Base-by-base conservation (phyloP, 1,284 basidiomycete species). In the Cryptococcus sp. region DNA sequence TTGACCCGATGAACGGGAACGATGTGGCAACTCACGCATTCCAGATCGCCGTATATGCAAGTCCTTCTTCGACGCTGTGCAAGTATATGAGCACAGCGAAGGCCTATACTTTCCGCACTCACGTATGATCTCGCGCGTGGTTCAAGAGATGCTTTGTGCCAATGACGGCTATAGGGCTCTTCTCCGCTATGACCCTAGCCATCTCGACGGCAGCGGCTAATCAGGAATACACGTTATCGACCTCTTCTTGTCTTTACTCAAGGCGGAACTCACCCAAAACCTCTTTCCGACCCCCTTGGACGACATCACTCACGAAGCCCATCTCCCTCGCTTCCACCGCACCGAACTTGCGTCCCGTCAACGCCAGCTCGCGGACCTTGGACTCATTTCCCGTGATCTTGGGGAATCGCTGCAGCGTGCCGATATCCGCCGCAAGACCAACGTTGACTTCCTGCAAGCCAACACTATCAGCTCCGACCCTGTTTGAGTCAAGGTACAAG, bases 341-440 rank as follows among this genome's bases (percentile, higher is more conserved):
- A 16, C 81, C 80, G 74, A 97, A 98, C 35, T 81, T 78, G 6
- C 90, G 82, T 1, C 85, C 88, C 0, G 91, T 91, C 69, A 90
- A 86, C 0, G 89, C 88, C 10, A 95, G 82, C 77, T 97, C 93
- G 53, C 86, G 82, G 0, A 87, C 81, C n/a, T 89, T 81, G 7
- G 88, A 90, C 39, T 86, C 84, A 78, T 93, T 94, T 0, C 87
- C 90, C 0, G 86, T 84, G 47, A 90, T 83, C 72, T 92, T 91
- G 0, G 90, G 91, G 31, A 95, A 81, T 42, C 89, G 86, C 38
- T 93, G 90, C 16, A 98, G 84, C 0, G 91, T 88, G 2, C 93
- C 93, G 50, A 95, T 88, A 74, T 96, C 93, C 1, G 93, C 90
- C 2, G 93, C 92, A 0, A 96, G 82, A 0, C 91, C 93, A 8